Base-by-base conservation (phyloP, 176 grass and related monocot genomes). In the Saccharum officinarum region DNA sequence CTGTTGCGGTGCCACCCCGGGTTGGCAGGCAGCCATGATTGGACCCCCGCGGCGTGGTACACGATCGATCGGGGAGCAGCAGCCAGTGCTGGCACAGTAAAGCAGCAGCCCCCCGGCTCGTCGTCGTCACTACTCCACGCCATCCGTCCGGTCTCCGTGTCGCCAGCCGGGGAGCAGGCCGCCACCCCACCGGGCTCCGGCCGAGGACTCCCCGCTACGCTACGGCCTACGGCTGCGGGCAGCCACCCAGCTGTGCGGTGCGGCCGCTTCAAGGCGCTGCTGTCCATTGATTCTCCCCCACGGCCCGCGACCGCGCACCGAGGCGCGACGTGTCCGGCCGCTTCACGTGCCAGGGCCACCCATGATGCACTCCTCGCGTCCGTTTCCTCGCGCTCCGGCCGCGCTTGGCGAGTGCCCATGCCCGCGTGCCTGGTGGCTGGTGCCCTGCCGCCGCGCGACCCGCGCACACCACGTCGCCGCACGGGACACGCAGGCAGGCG, bases 91-190 rank as follows among this genome's bases (percentile, higher is more conserved):
- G n/a, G 16, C 55, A 23, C 55, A n/a, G 55, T 60, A 60, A 54
- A n/a, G 57, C 7, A 9, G 57, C 57, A 60, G 57, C 22, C 22
- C 57, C 57, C 28, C 60, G 23, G 0, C 59, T 25, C 59, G 23
- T 26, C 54, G 54, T 39, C 36, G 17, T 10, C 20, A 20, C 6
- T 31, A 4, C 71, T 49, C 63, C 79, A n/a, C 65, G 33, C 22
- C 47, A 22, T 46, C 13, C 66, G 47, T 13, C 22, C 67, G 50
- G 80, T 41, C n/a, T 12, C 80, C 67, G 67, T 82, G 80, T 82
- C 50, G 49, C 49, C 80, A 22, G 69, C 69, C 42, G 57, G 85
- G 77, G 28, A 52, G 77, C 85, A 80, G 42, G 11, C 28, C 33
- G 14, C 64, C 18, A 6, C n/a, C 36, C 80, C n/a, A 55, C 37